A percentile compares a stretch with the other conserved stretches of the same genome.
Evolutionary conservation across 2,329 filamentous ascomycete genomes (phyloP).

Genomic region (Pseudocercospora eumusae): DNA sequence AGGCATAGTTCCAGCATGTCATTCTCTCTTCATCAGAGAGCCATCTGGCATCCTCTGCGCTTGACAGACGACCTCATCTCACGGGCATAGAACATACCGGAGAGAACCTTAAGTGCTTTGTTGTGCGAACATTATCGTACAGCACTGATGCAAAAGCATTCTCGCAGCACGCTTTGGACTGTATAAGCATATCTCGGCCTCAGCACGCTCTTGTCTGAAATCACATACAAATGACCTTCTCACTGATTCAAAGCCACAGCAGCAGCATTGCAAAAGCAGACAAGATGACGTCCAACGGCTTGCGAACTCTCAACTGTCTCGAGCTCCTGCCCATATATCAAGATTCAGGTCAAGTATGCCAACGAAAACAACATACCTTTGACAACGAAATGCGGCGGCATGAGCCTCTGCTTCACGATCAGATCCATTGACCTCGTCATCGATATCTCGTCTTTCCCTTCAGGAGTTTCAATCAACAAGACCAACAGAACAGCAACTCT

Average conservation of each 20-base stretch:
- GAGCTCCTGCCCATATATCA: no score
- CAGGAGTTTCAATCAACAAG: conserved; percentile 26
- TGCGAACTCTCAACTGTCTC: no score
- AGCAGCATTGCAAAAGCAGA: not conserved
- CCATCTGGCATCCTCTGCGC: not conserved
- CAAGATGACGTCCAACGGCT: not conserved
- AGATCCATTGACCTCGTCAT: conserved; percentile 32
- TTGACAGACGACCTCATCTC: not conserved
- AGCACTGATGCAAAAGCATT: not conserved
- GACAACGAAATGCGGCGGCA: conserved; percentile 32
- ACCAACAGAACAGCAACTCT: conserved; percentile 16
- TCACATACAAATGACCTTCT: not conserved
- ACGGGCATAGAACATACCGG: not conserved
- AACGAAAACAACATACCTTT: conserved; percentile 26
- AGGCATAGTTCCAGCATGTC: no score
- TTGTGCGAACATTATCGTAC: not conserved
- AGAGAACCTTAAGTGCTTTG: not conserved
- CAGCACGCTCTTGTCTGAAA: not conserved
- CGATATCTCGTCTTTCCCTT: conserved; percentile 25
- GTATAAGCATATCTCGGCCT: not conserved
- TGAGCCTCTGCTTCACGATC: conserved; percentile 36
- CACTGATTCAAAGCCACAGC: not conserved
- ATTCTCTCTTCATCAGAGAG: no score
- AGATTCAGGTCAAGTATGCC: conserved; percentile 8
- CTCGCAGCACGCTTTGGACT: no score